Evolutionary conservation across 2,329 filamentous ascomycete genomes (phyloP), one percentile per base, ranked within the genome.

Genomic region (Phialophora macrospora): DNA sequence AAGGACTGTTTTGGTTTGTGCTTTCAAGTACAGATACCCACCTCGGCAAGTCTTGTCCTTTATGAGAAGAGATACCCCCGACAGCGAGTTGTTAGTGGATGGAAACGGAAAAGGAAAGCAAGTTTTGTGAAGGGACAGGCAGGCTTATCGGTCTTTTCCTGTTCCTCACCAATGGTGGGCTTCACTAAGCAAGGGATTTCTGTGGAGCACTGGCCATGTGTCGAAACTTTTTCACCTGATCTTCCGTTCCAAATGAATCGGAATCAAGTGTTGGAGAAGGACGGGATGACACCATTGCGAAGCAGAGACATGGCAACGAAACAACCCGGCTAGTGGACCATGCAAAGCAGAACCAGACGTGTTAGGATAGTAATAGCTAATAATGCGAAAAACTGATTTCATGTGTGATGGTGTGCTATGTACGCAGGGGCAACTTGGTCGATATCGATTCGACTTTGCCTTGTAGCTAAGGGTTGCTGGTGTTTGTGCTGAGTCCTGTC

Each of bases 11-110:
- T 60, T 46, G 61, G 52, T 60, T 60, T 60, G 60, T 64, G 58
- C 58, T 66, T 66, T 60, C n/a, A 69, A 44, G 60, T 69, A 66
- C 66, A 68, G 68, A 70, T 70, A 70, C 68, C 68, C 66, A 65
- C 63, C 66, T 68, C 61, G 54, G 68, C 68, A 68, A 66, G 66
- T 67, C 68, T 70, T 66, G 66, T 68, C 64, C 62, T 70, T 70
- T 70, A 70, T 54, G 68, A 66, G 60, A 65, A 69, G 60, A 70
- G 68, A 69, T 65, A 69, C 65, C 65, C 38, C 67, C 65, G 62
- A 67, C 60, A 58, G 60, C 62, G 59, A 65, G 62, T 65, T 44
- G 62, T 63, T 65, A 58, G 60, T 63, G 64, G 62, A 63, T 65
- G 63, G 58, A 60, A 51, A 57, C 46, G 59, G 64, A 38, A 59